A percentile compares a stretch with the other conserved stretches of the same genome.
Evolutionary conservation across 2,329 filamentous ascomycete genomes (phyloP).

Genomic region (Exophiala phaeomuriformis): DNA sequence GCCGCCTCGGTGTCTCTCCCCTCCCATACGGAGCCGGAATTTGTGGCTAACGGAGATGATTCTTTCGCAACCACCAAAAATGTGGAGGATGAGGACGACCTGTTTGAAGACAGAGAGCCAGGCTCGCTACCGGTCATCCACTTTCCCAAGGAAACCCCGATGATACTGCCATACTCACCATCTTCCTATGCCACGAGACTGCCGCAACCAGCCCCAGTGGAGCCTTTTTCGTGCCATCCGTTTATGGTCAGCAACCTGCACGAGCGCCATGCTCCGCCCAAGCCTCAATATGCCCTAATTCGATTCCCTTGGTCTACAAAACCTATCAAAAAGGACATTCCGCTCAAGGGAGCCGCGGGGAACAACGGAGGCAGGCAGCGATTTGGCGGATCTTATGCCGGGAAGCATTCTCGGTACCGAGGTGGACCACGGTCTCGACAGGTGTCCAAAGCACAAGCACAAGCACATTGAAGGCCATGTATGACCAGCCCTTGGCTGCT

Average conservation of each 20-base stretch:
- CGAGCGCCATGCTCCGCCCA: slow-evolving; percentile 13
- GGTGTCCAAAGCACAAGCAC: slow-evolving; percentile 19
- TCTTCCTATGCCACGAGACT: background rate
- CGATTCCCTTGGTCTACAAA: slow-evolving; percentile 18
- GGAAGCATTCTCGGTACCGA: slow-evolving; percentile 10
- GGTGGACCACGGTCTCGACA: slow-evolving; percentile 11
- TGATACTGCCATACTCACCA: background rate
- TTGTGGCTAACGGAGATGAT: background rate
- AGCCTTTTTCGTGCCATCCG: slow-evolving; percentile 9
- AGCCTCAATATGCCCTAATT: slow-evolving; percentile 24
- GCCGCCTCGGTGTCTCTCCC: slow-evolving; percentile 23
- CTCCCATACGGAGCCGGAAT: background rate
- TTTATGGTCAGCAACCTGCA: slow-evolving; percentile 21
- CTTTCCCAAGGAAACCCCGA: slow-evolving; percentile 43
- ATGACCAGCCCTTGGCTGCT: too few relatives aligned
- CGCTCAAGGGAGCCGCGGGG: slow-evolving; percentile 10
- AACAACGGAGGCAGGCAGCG: slow-evolving; percentile 12
- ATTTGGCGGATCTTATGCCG: slow-evolving; percentile 8
- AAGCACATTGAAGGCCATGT: background rate
- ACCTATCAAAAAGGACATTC: slow-evolving; percentile 23
- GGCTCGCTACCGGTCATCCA: slow-evolving; percentile 66
- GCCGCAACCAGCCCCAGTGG: slow-evolving; percentile 1
- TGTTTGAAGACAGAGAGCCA: slow-evolving; percentile 74
- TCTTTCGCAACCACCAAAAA: slow-evolving; percentile 51
- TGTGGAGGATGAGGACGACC: slow-evolving; percentile 70